A percentile compares a stretch with the other conserved stretches of the same genome.
Evolutionary conservation across 2,329 filamentous ascomycete species (phyloP).

Genomic region (Cucurbitaria berberidis): DNA sequence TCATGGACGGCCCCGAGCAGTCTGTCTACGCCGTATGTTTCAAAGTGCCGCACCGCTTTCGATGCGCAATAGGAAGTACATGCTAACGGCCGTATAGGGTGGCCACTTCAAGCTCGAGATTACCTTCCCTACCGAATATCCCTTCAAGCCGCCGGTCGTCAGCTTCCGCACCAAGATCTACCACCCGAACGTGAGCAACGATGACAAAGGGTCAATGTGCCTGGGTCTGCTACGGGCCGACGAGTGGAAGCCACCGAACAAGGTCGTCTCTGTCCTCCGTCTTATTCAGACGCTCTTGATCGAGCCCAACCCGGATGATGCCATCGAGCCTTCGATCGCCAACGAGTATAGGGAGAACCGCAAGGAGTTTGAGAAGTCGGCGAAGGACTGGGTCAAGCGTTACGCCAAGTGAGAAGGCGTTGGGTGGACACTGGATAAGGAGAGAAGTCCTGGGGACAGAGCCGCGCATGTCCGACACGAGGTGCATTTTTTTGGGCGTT

Average conservation of each 20-base stretch:
- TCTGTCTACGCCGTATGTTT: constrained; percentile 68
- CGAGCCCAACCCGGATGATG: constrained; percentile 87
- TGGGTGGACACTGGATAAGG: constrained; percentile 6
- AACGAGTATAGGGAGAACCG: constrained; percentile 78
- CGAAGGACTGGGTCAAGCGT: constrained; percentile 72
- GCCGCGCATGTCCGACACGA: constrained; percentile 12
- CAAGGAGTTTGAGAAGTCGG: constrained; percentile 74
- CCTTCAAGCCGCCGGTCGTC: constrained; percentile 84
- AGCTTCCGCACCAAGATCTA: constrained; percentile 90
- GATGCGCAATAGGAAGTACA: not conserved
- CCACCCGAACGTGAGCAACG: constrained; percentile 93
- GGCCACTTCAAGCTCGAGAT: constrained; percentile 78
- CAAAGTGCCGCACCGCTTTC: constrained; percentile 2
- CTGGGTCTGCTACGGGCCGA: constrained; percentile 81
- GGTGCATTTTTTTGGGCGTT: constrained; percentile 44
- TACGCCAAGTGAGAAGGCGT: constrained; percentile 63
- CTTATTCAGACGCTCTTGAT: constrained; percentile 75
- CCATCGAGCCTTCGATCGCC: constrained; percentile 84
- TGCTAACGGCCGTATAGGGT: constrained; percentile 54
- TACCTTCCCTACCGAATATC: constrained; percentile 78
- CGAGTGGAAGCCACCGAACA: constrained; percentile 89
- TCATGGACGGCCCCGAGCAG: constrained; percentile 68
- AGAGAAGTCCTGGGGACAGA: constrained; percentile 1
- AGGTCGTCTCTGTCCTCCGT: constrained; percentile 75
- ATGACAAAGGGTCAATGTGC: constrained; percentile 83